These are phyloP conservation scores for Paracoccidioides lutzii DNA, from an alignment of 2,329 filamentous ascomycete genomes.

Conservation along the genomic window DNA sequence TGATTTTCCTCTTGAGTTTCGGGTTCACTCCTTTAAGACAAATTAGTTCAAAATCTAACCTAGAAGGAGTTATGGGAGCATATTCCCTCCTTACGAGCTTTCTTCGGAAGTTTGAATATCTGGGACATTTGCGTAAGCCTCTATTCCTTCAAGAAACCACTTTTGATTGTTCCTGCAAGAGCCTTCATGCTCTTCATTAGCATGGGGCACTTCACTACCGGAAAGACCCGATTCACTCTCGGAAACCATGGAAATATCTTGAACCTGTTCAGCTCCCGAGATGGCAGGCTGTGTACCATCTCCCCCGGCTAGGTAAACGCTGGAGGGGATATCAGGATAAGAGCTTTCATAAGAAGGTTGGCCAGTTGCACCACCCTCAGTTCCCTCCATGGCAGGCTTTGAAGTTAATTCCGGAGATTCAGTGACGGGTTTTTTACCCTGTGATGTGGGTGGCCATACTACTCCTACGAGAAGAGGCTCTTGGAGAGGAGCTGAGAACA, in stretches of 20 bases:
- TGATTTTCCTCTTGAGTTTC: neutral
- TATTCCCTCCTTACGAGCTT: neutral
- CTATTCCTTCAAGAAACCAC: neutral
- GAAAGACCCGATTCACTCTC: neutral
- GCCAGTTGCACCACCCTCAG: neutral
- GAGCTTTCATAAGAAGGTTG: neutral
- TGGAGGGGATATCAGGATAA: neutral
- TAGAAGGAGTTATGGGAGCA: neutral
- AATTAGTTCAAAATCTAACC: neutral
- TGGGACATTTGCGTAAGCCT: neutral
- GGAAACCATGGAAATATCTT: neutral
- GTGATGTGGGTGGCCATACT: neutral
- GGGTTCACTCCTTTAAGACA: neutral
- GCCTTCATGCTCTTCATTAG: constrained; percentile 2
- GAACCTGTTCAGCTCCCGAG: neutral
- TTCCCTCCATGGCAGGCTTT: neutral
- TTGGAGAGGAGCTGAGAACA: neutral
- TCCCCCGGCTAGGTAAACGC: neutral
- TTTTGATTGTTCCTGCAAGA: neutral
- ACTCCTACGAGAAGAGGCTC: neutral
- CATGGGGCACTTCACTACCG: constrained; percentile 1
- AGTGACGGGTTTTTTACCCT: neutral
- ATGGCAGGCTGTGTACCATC: neutral
- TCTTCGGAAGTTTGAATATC: neutral
- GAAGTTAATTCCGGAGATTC: neutral